Percentiles rank a stretch among this genome's conserved stretches.
These are phyloP conservation scores for Aspergillus pseudoterreus DNA, from an alignment of 2,329 filamentous ascomycete species.

Conservation along the genomic window DNA sequence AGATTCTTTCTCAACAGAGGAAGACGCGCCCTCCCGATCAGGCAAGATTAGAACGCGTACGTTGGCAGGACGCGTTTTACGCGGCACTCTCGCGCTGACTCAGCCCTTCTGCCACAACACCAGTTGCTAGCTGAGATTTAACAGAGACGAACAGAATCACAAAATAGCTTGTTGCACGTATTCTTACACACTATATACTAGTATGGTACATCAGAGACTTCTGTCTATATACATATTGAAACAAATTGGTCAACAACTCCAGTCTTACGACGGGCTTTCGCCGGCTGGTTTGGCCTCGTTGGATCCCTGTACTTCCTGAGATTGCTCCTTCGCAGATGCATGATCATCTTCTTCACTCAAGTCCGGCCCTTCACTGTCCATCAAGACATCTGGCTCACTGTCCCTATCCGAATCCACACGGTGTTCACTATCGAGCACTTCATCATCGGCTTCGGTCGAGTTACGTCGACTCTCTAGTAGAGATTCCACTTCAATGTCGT, in stretches of 20 bases:
- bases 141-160: not conserved
- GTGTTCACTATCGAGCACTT: slow-evolving; percentile 14
- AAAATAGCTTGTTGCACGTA: slow-evolving; percentile 3
- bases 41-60: slow-evolving; percentile 34
- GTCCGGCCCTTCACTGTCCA: not conserved
- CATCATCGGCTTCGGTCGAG: slow-evolving; percentile 15
- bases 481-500: slow-evolving; percentile 25
- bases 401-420: not conserved
- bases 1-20: slow-evolving; percentile 18
- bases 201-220: slow-evolving; percentile 7
- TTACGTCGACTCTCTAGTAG: slow-evolving; percentile 14
- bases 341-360: not conserved
- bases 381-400: not conserved
- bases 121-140: not conserved
- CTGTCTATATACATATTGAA: slow-evolving; percentile 5
- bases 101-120: not conserved
- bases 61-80: slow-evolving; percentile 3
- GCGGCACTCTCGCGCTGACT: slow-evolving; percentile 17
- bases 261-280: too few species aligned
- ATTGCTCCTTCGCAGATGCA: not conserved
- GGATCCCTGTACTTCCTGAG: not conserved
- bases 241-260: not conserved
- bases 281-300: too few species aligned
- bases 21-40: slow-evolving; percentile 25
- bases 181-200: slow-evolving; percentile 1